Evolutionary conservation across 208 protist species (phyloP).

Genomic region (Leishmania martiniquensis): DNA sequence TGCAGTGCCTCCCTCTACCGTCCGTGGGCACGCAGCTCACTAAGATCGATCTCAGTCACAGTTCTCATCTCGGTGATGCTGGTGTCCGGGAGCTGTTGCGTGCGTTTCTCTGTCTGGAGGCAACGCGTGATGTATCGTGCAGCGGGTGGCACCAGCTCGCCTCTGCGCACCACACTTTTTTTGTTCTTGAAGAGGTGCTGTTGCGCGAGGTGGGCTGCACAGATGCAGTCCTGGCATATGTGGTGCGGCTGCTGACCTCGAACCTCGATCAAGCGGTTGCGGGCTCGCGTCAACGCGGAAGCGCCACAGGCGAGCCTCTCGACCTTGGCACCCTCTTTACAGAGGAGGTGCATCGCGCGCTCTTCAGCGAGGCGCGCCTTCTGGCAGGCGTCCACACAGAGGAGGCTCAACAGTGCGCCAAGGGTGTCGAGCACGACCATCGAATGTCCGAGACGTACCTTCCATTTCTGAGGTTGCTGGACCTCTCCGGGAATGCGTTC

Average conservation of each 20-base stretch:
- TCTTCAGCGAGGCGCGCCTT: conserved; percentile 7
- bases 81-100: conserved; percentile 21
- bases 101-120: conserved; percentile 18
- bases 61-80: conserved; percentile 5
- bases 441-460: neutral
- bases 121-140: neutral
- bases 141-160: neutral
- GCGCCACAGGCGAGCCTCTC: no score
- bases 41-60: conserved; percentile 34
- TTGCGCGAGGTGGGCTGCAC: conserved; percentile 29
- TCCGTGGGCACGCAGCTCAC: conserved; percentile 6
- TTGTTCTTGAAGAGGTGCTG: conserved; percentile 4
- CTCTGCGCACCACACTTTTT: conserved; percentile 1
- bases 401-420: neutral
- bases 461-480: conserved; percentile 9
- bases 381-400: conserved; percentile 4
- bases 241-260: conserved; percentile 13
- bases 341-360: neutral
- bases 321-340: neutral
- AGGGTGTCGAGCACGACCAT: neutral
- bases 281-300: neutral
- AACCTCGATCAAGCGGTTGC: neutral
- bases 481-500: conserved; percentile 25
- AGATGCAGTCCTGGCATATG: conserved; percentile 10
- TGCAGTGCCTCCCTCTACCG: neutral